A percentile compares a stretch with the other conserved stretches of the same genome.
Conservation (phyloP, 2,329 filamentous ascomycete genomes). For the Lecanicillium sp. region DNA sequence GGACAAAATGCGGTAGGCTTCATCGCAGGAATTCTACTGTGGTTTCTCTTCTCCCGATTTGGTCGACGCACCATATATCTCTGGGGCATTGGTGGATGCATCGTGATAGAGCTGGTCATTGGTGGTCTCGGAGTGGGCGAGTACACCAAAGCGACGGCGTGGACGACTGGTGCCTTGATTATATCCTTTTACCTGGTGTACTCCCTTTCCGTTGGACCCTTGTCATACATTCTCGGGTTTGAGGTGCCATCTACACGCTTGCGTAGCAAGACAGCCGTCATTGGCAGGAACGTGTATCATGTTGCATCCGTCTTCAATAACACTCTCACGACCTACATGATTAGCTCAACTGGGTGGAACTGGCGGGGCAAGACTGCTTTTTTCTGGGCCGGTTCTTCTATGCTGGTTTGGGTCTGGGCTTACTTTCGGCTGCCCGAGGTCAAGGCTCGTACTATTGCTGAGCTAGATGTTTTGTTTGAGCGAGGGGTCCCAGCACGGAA, state of each 20-base stretch:
- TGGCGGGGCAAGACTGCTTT: slow-evolving; percentile 30
- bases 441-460: slow-evolving; percentile 19
- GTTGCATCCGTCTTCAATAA: slow-evolving; percentile 15
- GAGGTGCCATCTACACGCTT: slow-evolving; percentile 26
- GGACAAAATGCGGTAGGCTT: too few relatives aligned
- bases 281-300: slow-evolving; percentile 22
- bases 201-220: slow-evolving; percentile 25
- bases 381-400: slow-evolving; percentile 26
- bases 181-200: slow-evolving; percentile 19
- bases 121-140: too few relatives aligned
- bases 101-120: too few relatives aligned
- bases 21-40: too few relatives aligned
- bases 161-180: slow-evolving; percentile 18
- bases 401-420: slow-evolving; percentile 34
- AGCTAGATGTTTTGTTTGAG: slow-evolving; percentile 23
- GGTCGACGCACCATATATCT: too few relatives aligned
- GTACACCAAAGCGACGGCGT: too few relatives aligned
- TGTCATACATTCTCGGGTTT: slow-evolving; percentile 24
- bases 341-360: slow-evolving; percentile 26
- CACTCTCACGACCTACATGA: slow-evolving; percentile 15
- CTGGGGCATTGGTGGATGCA: too few relatives aligned
- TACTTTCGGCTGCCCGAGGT: slow-evolving; percentile 34
- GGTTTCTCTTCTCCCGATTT: too few relatives aligned
- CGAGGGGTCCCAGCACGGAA: slow-evolving; percentile 22
- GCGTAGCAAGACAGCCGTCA: slow-evolving; percentile 23